Conservation (phyloP, 2,329 filamentous ascomycete species). For the Fusarium praegraminearum region DNA sequence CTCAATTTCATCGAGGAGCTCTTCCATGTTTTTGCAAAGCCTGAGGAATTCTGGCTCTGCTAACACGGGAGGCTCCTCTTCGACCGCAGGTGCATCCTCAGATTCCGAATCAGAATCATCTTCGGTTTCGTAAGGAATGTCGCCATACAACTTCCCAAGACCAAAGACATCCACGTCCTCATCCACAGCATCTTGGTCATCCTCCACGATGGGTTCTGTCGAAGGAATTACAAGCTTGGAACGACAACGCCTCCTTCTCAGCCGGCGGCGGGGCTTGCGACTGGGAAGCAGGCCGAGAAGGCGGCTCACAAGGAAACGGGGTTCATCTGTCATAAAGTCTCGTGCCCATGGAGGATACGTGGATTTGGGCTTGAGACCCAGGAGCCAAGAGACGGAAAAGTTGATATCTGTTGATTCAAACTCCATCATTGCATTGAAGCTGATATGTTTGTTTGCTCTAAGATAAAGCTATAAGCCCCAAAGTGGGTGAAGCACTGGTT, state of each 20-base stretch:
- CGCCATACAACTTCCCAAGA: constrained; percentile 43
- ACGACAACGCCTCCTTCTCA: constrained; percentile 41
- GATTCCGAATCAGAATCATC: constrained; percentile 41
- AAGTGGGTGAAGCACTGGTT: constrained; percentile 23
- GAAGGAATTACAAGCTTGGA: constrained; percentile 29
- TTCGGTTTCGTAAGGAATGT: constrained; percentile 38
- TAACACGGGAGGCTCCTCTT: constrained; percentile 42
- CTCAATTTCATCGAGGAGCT: constrained; percentile 50
- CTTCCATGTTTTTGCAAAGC: constrained; percentile 46
- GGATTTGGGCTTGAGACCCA: constrained; percentile 46
- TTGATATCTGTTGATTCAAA: constrained; percentile 45
- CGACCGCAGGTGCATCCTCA: constrained; percentile 30
- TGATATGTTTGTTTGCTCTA: constrained; percentile 41
- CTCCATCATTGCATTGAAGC: constrained; percentile 43
- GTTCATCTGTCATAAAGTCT: constrained; percentile 45
- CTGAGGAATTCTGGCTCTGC: constrained; percentile 47
- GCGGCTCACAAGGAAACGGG: constrained; percentile 48
- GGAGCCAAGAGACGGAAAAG: constrained; percentile 49
- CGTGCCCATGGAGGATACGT: constrained; percentile 45
- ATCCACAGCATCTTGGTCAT: constrained; percentile 26
- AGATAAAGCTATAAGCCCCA: constrained; percentile 36
- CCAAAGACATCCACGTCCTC: constrained; percentile 35
- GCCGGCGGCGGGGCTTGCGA: constrained; percentile 34
- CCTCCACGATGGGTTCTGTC: constrained; percentile 17
- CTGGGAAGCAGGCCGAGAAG: constrained; percentile 47